A percentile compares a stretch with the other conserved stretches of the same genome.
Conservation (phyloP, 805 yeast genomes). For the Kazachstania psychrophila region DNA sequence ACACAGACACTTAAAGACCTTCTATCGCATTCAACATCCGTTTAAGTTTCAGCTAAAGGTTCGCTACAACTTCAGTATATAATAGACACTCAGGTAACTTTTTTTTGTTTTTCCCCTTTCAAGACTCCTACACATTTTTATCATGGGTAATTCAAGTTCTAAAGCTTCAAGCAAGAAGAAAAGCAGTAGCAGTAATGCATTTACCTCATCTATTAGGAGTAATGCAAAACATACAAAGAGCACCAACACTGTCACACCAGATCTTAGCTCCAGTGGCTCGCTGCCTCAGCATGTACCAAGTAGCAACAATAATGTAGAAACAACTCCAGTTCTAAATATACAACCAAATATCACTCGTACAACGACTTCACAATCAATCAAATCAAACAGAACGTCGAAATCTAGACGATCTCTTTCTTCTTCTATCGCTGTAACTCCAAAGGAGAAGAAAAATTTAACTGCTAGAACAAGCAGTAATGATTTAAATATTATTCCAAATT, state of each 20-base stretch:
- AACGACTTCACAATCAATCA: slow-evolving; percentile 45
- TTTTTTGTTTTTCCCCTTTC: not conserved
- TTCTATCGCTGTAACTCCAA: slow-evolving; percentile 19
- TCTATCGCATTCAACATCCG: too few species aligned
- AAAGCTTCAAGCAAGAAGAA: slow-evolving; percentile 24
- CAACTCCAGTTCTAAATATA: slow-evolving; percentile 2
- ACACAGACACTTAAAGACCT: too few species aligned
- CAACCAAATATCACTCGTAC: slow-evolving; percentile 42
- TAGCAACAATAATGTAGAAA: too few species aligned
- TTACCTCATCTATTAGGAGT: not conserved
- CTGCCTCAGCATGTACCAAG: too few species aligned
- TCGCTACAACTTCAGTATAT: too few species aligned
- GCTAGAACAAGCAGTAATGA: slow-evolving; percentile 13
- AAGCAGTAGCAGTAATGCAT: not conserved
- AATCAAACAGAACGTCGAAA: slow-evolving; percentile 35
- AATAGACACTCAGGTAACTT: too few species aligned
- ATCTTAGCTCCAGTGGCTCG: too few species aligned
- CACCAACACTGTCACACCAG: not conserved
- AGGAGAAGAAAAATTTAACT: slow-evolving; percentile 11
- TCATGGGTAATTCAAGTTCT: slow-evolving; percentile 47
- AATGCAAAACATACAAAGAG: not conserved
- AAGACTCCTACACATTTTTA: not conserved
- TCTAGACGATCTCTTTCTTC: slow-evolving; percentile 27
- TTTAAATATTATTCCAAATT: not conserved
- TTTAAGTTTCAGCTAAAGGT: too few species aligned